Conservation (phyloP, 495 filamentous ascomycete genomes). For the Aspergillus carlsbadensis region DNA sequence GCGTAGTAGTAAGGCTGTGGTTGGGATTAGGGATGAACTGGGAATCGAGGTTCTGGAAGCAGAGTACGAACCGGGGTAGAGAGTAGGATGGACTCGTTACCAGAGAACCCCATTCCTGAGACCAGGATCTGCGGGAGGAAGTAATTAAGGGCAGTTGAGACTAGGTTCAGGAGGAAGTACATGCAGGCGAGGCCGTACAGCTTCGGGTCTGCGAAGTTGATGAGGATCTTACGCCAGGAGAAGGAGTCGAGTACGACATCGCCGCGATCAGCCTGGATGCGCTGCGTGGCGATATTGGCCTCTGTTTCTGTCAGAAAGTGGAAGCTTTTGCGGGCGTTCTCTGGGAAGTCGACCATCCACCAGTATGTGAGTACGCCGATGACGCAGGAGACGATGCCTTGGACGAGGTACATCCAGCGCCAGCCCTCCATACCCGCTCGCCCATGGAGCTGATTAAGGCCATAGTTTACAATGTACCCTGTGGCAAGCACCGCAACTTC, state of each 20-base stretch:
- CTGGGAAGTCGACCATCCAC: slow-evolving; percentile 82
- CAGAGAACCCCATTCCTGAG: slow-evolving; percentile 68
- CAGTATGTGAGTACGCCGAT: slow-evolving; percentile 69
- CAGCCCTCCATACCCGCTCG: slow-evolving; percentile 62
- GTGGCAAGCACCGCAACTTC: slow-evolving; percentile 68
- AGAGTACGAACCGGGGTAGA: slow-evolving; percentile 55
- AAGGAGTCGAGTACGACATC: slow-evolving; percentile 65
- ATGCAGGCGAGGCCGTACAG: slow-evolving; percentile 70
- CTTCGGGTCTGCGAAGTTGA: slow-evolving; percentile 65
- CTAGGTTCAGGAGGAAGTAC: slow-evolving; percentile 74
- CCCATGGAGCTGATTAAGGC: slow-evolving; percentile 64
- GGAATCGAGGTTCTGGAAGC: not conserved
- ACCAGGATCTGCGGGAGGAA: slow-evolving; percentile 73
- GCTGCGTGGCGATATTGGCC: slow-evolving; percentile 51
- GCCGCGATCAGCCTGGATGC: slow-evolving; percentile 63
- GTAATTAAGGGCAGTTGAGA: slow-evolving; percentile 66
- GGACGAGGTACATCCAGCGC: slow-evolving; percentile 77
- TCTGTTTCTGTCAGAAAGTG: slow-evolving; percentile 62
- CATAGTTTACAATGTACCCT: slow-evolving; percentile 71
- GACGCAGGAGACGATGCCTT: slow-evolving; percentile 62
- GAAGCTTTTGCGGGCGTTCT: slow-evolving; percentile 60
- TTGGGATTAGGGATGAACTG: not conserved
- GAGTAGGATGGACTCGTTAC: slow-evolving; percentile 65
- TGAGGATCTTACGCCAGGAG: slow-evolving; percentile 55
- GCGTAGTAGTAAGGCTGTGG: slow-evolving; percentile 69